phyloP scores from a whole-genome alignment of 768 basidiomycete genomes.

The Paxillus ammoniavirescens region DNA sequence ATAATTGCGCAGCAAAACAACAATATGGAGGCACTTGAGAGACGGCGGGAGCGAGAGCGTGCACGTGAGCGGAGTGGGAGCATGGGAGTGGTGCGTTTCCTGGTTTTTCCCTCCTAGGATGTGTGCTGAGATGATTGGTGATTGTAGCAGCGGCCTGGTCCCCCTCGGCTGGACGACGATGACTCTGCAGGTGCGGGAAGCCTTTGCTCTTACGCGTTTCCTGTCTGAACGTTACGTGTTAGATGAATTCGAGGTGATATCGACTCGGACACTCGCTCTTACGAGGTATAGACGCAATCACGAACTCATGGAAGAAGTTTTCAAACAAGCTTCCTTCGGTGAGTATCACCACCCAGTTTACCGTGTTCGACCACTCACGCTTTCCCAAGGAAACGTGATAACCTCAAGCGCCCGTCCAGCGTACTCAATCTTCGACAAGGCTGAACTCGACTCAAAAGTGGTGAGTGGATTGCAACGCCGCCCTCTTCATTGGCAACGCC shows the following conservation, averaged over 20 bases:
- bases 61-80: slow-evolving; percentile 45
- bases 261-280: slow-evolving; percentile 68
- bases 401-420: slow-evolving; percentile 40
- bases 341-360: neutral
- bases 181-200: slow-evolving; percentile 57
- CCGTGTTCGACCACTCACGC: neutral
- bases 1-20: slow-evolving; percentile 73
- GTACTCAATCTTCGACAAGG: slow-evolving; percentile 59
- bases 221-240: neutral
- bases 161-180: slow-evolving; percentile 47
- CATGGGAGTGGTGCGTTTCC: slow-evolving; percentile 37
- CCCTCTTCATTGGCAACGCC: too few relatives aligned
- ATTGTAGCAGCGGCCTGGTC: slow-evolving; percentile 30
- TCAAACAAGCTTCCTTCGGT: slow-evolving; percentile 70
- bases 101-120: neutral
- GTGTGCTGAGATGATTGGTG: neutral
- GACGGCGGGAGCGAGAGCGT: slow-evolving; percentile 59
- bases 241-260: slow-evolving; percentile 72
- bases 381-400: slow-evolving; percentile 42
- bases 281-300: slow-evolving; percentile 78
- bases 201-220: neutral
- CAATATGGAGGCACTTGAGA: slow-evolving; percentile 70
- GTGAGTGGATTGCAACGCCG: slow-evolving; percentile 34
- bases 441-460: slow-evolving; percentile 54
- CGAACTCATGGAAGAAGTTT: slow-evolving; percentile 82